phyloP scores from a whole-genome alignment of 2,329 filamentous ascomycete genomes.

The Colletotrichum plurivorum region DNA sequence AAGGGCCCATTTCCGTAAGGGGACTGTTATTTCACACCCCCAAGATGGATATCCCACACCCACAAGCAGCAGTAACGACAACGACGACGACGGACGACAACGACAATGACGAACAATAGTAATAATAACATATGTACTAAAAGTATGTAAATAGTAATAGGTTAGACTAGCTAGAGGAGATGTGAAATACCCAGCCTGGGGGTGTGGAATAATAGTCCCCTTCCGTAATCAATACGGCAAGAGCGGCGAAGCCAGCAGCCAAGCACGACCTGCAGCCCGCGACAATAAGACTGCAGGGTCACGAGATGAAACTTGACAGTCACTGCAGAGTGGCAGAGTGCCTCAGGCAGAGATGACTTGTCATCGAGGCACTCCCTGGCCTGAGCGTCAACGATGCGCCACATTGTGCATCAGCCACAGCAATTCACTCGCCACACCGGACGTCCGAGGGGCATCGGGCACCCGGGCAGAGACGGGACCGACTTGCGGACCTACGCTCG shows the following conservation, averaged over 20 bases:
- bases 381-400: neutral
- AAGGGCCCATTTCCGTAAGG: no score
- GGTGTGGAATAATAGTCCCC: neutral
- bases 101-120: no score
- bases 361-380: neutral
- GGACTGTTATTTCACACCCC: no score
- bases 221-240: neutral
- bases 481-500: no score
- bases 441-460: neutral
- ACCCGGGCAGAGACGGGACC: no score
- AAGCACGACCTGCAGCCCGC: neutral
- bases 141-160: no score
- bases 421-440: conserved; percentile 5
- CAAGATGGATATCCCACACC: no score
- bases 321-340: neutral
- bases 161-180: no score
- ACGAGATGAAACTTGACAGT: conserved; percentile 16
- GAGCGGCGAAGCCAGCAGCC: no score
- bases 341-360: conserved; percentile 12
- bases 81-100: no score
- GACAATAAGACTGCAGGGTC: conserved; percentile 15
- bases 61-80: no score
- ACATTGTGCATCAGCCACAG: neutral
- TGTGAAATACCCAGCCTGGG: no score
- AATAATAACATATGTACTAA: neutral